Conservation (phyloP, 768 basidiomycete genomes). For the Ramaria rubella region DNA sequence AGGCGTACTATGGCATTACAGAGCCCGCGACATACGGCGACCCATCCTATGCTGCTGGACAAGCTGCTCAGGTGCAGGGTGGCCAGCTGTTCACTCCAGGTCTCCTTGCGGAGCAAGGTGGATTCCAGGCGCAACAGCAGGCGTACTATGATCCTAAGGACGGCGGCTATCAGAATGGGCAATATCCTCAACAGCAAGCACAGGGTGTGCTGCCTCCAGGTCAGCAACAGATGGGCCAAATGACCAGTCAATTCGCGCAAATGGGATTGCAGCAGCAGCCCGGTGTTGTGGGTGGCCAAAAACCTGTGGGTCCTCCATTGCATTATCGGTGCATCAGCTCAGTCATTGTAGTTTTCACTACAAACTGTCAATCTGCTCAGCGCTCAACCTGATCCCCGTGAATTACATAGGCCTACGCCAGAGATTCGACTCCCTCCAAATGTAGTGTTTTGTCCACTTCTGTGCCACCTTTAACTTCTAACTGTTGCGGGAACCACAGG, state of each 20-base stretch:
- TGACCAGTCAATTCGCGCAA: constrained; percentile 80
- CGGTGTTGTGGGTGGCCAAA: constrained; percentile 48
- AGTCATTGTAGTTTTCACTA: constrained; percentile 46
- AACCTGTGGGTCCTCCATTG: constrained; percentile 32
- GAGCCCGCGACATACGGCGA: constrained; percentile 33
- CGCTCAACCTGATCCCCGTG: constrained; percentile 85
- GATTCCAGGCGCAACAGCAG: constrained; percentile 46
- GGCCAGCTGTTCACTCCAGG: constrained; percentile 83
- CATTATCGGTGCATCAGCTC: neutral
- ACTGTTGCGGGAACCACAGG: constrained; percentile 20
- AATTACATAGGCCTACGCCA: constrained; percentile 75
- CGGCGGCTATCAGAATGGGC: constrained; percentile 39
- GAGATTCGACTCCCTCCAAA: constrained; percentile 86
- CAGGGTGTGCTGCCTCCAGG: constrained; percentile 30
- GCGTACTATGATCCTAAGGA: constrained; percentile 43
- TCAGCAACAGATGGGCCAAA: constrained; percentile 43
- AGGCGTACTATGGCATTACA: constrained; percentile 66
- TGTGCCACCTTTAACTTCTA: neutral
- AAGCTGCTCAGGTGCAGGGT: constrained; percentile 24
- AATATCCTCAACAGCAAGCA: constrained; percentile 39
- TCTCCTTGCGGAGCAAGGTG: constrained; percentile 48
- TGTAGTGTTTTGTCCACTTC: constrained; percentile 19
- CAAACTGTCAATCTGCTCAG: constrained; percentile 90
- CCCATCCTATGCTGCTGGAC: constrained; percentile 31
- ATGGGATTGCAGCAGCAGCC: constrained; percentile 61